Conservation (phyloP, 495 filamentous ascomycete genomes). For the Lichenothelia convexa region DNA sequence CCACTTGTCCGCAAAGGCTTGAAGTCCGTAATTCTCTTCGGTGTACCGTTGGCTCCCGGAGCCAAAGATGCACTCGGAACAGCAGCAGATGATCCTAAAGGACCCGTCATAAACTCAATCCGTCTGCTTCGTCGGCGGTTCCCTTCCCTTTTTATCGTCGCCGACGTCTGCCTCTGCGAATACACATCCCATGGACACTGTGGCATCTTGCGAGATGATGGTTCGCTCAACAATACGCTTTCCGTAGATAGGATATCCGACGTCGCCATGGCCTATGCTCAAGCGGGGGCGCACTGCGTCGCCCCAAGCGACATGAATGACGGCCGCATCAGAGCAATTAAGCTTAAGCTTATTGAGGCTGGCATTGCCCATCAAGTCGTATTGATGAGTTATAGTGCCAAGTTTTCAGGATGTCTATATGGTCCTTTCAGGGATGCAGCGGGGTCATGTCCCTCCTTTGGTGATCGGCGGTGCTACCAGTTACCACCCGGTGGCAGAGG, state of each 20-base stretch:
- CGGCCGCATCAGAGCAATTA: slow-evolving; percentile 87
- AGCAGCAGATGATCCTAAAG: slow-evolving; percentile 79
- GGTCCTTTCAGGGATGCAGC: slow-evolving; percentile 95
- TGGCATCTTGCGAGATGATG: slow-evolving; percentile 83
- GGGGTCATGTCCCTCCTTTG: slow-evolving; percentile 79
- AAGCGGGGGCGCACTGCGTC: slow-evolving; percentile 88
- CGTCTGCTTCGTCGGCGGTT: slow-evolving; percentile 63
- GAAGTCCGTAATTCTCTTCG: slow-evolving; percentile 83
- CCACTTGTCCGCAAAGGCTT: slow-evolving; percentile 80
- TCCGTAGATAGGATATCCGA: slow-evolving; percentile 87
- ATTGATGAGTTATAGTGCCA: slow-evolving; percentile 93
- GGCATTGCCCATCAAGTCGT: slow-evolving; percentile 77
- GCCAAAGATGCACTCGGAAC: slow-evolving; percentile 85
- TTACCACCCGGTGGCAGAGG: slow-evolving; percentile 80
- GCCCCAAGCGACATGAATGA: slow-evolving; percentile 99
- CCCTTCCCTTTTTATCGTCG: slow-evolving; percentile 72
- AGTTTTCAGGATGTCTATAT: slow-evolving; percentile 92
- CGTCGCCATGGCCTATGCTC: slow-evolving; percentile 80
- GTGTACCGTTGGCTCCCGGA: slow-evolving; percentile 61
- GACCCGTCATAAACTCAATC: slow-evolving; percentile 77
- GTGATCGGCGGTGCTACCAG: slow-evolving; percentile 91
- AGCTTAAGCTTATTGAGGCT: slow-evolving; percentile 82
- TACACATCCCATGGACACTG: slow-evolving; percentile 99
- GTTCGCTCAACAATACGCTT: slow-evolving; percentile 73
- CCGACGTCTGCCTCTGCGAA: slow-evolving; percentile 94